A percentile compares a stretch with the other conserved stretches of the same genome.
These are phyloP conservation scores for Tetrapisispora namnaoensis DNA, from an alignment of 805 yeast genomes.

Conservation along the genomic window DNA sequence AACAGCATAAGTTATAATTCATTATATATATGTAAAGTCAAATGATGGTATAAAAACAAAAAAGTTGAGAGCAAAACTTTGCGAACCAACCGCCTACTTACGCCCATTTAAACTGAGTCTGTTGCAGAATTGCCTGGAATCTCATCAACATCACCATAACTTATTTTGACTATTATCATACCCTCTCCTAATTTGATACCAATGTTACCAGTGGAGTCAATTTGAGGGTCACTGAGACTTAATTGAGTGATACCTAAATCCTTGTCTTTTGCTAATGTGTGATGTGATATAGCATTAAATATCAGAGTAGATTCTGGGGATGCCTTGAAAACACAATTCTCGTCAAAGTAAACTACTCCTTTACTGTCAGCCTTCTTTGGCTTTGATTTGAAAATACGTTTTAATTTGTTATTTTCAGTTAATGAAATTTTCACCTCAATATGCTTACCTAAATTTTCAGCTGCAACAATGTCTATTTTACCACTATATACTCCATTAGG, in stretches of 20 bases:
- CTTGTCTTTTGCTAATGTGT: conserved; percentile 59
- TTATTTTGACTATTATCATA: conserved; percentile 21
- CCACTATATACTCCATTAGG: conserved; percentile 38
- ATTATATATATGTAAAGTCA: no score
- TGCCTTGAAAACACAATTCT: conserved; percentile 58
- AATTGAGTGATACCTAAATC: conserved; percentile 54
- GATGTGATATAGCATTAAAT: conserved; percentile 56
- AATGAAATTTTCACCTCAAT: conserved; percentile 47
- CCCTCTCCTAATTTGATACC: conserved; percentile 26
- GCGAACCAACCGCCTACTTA: no score
- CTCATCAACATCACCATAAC: conserved; percentile 7
- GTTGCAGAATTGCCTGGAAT: neutral
- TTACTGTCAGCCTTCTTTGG: conserved; percentile 38
- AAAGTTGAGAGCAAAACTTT: no score
- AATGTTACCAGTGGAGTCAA: conserved; percentile 24
- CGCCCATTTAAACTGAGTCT: conserved; percentile 5
- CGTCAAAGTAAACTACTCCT: conserved; percentile 48
- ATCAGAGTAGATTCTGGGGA: conserved; percentile 49
- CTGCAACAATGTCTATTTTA: conserved; percentile 41
- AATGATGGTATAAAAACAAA: no score
- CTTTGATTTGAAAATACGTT: conserved; percentile 59
- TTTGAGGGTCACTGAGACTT: conserved; percentile 36
- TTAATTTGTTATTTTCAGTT: conserved; percentile 36
- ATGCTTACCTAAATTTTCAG: conserved; percentile 33
- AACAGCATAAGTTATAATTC: no score